Base-by-base conservation (phyloP, 208 protist species). In the Acanthamoeba sp. region DNA sequence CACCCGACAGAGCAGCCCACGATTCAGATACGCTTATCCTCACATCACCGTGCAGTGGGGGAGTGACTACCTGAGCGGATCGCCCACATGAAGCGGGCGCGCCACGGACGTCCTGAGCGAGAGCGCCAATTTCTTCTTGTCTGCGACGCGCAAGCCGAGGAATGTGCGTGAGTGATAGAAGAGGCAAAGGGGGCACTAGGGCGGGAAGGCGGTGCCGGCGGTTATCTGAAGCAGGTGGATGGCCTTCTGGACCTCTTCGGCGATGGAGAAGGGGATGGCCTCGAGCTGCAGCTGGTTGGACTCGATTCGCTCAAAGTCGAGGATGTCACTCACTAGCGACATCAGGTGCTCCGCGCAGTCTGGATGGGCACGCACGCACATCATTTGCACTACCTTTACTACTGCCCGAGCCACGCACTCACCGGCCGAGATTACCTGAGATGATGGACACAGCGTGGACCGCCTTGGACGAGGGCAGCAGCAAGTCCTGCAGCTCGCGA, bases 251-350 rank as follows among this genome's bases (percentile, higher is more conserved):
- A 5, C 71, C 5, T 82, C 71, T 0, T 0, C 71, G 1, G 16
- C 71, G 9, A 82, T 82, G 0, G 71, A 82, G 38, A 82, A 82
- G 34, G 32, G n/a, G 18, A 82, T 62, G 50, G 0, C 24, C 27
- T 89, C 80, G 38, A 89, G 52, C 42, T 66, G n/a, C 24, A 89
- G 1, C 22, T 89, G 42, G 52, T 64, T 42, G 32, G 6, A 66
- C 80, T 89, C 80, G 50, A 89, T 64, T 24, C 80, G 80, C 50
- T 55, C 42, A 20, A 89, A 62, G n/a, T 89, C 80, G 50, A 89
- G 52, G 38, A 89, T 89, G 80, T 89, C 80, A 24, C 29, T 89
- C 50, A 89, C 50, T n/a, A 89, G 80, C 24, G 80, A 89, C 32
- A 89, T 1, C 50, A 89, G 48, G 9, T 89, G 80, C 2, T 89